A percentile compares a stretch with the other conserved stretches of the same genome.
Evolutionary conservation across 1,284 basidiomycete genomes (phyloP).

Genomic region (Neolentinus lepideus): DNA sequence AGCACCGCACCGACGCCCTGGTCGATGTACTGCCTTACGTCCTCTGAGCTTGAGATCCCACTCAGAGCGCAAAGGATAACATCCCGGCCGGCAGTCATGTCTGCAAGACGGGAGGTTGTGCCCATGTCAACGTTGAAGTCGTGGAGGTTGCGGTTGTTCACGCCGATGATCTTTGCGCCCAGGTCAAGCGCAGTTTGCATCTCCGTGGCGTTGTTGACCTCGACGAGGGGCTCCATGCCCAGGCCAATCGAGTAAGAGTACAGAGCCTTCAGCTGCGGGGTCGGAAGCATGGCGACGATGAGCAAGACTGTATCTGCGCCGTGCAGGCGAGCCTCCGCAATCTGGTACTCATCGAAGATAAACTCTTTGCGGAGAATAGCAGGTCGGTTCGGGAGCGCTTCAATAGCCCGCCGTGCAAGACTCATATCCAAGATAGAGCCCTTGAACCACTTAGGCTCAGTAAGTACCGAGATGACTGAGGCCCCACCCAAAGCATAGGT

Average conservation of each 20-base stretch:
- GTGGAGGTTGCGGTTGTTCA: slow-evolving; percentile 97
- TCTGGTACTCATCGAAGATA: slow-evolving; percentile 91
- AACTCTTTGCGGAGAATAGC: slow-evolving; percentile 97
- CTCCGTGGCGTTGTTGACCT: slow-evolving; percentile 93
- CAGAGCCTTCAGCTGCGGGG: slow-evolving; percentile 62
- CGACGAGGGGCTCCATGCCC: slow-evolving; percentile 98
- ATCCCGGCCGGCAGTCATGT: slow-evolving; percentile 68
- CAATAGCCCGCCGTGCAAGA: slow-evolving; percentile 79
- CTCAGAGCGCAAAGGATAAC: slow-evolving; percentile 88
- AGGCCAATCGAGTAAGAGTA: slow-evolving; percentile 78
- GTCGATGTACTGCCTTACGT: slow-evolving; percentile 77
- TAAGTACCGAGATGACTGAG: slow-evolving; percentile 90
- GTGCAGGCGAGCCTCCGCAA: slow-evolving; percentile 87
- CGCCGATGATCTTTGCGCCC: slow-evolving; percentile 88
- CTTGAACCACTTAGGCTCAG: slow-evolving; percentile 98
- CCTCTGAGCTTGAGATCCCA: slow-evolving; percentile 76
- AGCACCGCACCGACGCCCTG: slow-evolving; percentile 89
- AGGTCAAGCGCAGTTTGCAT: slow-evolving; percentile 83
- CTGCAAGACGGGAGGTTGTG: slow-evolving; percentile 85
- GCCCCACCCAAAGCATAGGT: slow-evolving; percentile 91
- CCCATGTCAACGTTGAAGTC: slow-evolving; percentile 96
- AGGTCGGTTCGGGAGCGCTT: slow-evolving; percentile 81
- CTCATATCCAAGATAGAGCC: slow-evolving; percentile 90
- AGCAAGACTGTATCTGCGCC: slow-evolving; percentile 94
- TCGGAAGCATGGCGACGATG: slow-evolving; percentile 92